Percentiles rank a stretch among this genome's conserved stretches.
Evolutionary conservation across 352 stramenopile species (phyloP).

Genomic region (Phytophthora cryptogea): DNA sequence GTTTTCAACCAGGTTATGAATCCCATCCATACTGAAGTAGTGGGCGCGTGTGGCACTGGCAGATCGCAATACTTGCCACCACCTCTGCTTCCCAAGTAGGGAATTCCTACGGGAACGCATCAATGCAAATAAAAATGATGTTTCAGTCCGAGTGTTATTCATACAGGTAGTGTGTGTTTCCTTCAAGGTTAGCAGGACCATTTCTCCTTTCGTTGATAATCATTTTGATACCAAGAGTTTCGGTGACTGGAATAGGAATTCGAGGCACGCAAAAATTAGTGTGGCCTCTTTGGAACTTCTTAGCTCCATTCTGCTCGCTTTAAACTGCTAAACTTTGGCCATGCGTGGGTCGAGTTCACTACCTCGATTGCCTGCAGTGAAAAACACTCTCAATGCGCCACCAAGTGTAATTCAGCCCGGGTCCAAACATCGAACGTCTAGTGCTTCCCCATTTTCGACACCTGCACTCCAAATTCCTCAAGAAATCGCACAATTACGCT

Average conservation of each 20-base stretch:
- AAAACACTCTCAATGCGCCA: neutral
- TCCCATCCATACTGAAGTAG: conserved; percentile 3
- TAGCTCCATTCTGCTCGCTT: neutral
- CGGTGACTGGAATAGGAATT: no score
- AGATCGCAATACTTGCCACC: conserved; percentile 31
- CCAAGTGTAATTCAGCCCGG: neutral
- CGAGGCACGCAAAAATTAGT: neutral
- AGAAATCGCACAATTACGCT: neutral
- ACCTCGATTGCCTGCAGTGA: conserved; percentile 17
- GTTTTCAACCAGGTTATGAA: conserved; percentile 26
- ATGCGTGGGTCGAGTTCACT: conserved; percentile 21
- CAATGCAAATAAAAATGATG: conserved; percentile 17
- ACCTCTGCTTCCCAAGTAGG: conserved; percentile 3
- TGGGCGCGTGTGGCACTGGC: neutral
- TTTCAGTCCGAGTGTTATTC: neutral
- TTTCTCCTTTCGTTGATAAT: no score
- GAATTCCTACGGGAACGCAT: conserved; percentile 21
- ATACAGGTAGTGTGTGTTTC: no score
- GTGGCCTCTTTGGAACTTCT: neutral
- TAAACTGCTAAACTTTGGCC: neutral
- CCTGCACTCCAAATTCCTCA: neutral
- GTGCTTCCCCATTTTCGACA: conserved; percentile 21
- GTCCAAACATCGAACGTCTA: neutral
- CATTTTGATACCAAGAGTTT: no score
- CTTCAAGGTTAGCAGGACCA: no score